Conservation (phyloP, 768 basidiomycete genomes). For the Zangia roseola region DNA sequence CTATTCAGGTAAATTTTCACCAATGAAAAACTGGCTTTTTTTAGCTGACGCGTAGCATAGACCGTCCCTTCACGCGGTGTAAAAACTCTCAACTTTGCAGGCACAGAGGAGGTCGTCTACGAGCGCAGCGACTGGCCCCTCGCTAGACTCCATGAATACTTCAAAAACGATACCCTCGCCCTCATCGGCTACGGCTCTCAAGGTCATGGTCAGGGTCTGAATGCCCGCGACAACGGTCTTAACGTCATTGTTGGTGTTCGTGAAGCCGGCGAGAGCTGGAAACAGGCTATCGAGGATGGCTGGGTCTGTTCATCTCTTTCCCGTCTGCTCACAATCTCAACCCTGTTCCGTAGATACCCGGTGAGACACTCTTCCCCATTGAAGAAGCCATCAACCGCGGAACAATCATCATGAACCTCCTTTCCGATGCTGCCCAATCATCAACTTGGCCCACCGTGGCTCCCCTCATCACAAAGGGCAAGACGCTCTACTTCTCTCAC, state of each 20-base stretch:
- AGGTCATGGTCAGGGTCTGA: slow-evolving; percentile 97
- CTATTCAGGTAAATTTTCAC: slow-evolving; percentile 33
- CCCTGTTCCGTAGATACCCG: slow-evolving; percentile 63
- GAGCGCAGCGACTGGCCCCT: slow-evolving; percentile 98
- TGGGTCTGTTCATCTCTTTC: slow-evolving; percentile 59
- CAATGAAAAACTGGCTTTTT: slow-evolving; percentile 18
- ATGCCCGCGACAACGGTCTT: slow-evolving; percentile 97
- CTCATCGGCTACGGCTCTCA: slow-evolving; percentile 99
- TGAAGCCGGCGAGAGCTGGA: slow-evolving; percentile 96
- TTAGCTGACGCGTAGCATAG: slow-evolving; percentile 24
- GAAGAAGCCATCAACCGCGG: slow-evolving; percentile 95
- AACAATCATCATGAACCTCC: slow-evolving; percentile 99
- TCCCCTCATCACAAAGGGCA: slow-evolving; percentile 98
- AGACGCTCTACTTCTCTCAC: slow-evolving; percentile 99
- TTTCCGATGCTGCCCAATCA: slow-evolving; percentile 99
- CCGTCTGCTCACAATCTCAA: background rate
- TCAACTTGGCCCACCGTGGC: slow-evolving; percentile 88
- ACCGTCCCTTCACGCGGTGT: slow-evolving; percentile 66
- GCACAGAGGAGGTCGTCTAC: slow-evolving; percentile 89
- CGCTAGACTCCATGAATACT: slow-evolving; percentile 97
- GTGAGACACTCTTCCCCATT: slow-evolving; percentile 96
- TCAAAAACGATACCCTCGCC: slow-evolving; percentile 99
- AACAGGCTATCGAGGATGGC: slow-evolving; percentile 90
- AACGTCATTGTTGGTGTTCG: slow-evolving; percentile 99
- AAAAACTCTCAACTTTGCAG: slow-evolving; percentile 97